phyloP scores from a whole-genome alignment of 176 grass and related monocot genomes.

The Triticum turgidum region DNA sequence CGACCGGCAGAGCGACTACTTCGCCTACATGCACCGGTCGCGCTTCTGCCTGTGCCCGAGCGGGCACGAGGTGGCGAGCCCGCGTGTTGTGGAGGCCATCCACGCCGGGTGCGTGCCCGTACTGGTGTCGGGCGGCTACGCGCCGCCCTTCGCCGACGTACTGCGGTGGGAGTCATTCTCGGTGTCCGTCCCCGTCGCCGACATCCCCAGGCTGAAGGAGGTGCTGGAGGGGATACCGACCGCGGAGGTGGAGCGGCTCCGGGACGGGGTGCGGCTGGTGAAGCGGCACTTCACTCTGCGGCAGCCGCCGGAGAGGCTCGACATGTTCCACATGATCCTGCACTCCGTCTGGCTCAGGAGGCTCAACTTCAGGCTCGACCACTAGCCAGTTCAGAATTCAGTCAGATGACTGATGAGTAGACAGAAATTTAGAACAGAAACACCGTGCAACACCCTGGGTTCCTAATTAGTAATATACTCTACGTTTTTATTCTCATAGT shows the following conservation, averaged over 20 bases:
- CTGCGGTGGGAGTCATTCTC: slow-evolving; percentile 76
- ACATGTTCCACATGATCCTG: slow-evolving; percentile 81
- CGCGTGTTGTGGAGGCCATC: slow-evolving; percentile 73
- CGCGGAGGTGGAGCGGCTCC: slow-evolving; percentile 57
- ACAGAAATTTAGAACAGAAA: not conserved
- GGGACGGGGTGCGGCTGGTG: slow-evolving; percentile 44
- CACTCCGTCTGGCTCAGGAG: slow-evolving; percentile 80
- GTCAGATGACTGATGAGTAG: not conserved
- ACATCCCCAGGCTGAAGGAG: slow-evolving; percentile 53
- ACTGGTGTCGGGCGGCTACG: slow-evolving; percentile 47
- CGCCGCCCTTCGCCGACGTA: slow-evolving; percentile 64
- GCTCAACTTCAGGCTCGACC: slow-evolving; percentile 45
- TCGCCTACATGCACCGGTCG: slow-evolving; percentile 43
- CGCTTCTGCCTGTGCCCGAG: slow-evolving; percentile 88
- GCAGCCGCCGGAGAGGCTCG: slow-evolving; percentile 57
- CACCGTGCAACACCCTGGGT: too few species aligned
- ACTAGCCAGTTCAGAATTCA: not conserved
- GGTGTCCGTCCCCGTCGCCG: slow-evolving; percentile 44
- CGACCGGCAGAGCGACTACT: slow-evolving; percentile 46
- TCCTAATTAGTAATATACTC: too few species aligned
- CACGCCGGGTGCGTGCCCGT: slow-evolving; percentile 73
- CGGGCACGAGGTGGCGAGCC: slow-evolving; percentile 74
- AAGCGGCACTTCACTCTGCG: slow-evolving; percentile 58
- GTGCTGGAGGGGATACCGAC: slow-evolving; percentile 42
- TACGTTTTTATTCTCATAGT: too few species aligned